Evolutionary conservation across 2,329 filamentous ascomycete genomes (phyloP), one percentile per base, ranked within the genome.

Genomic region (Fusarium sp.): DNA sequence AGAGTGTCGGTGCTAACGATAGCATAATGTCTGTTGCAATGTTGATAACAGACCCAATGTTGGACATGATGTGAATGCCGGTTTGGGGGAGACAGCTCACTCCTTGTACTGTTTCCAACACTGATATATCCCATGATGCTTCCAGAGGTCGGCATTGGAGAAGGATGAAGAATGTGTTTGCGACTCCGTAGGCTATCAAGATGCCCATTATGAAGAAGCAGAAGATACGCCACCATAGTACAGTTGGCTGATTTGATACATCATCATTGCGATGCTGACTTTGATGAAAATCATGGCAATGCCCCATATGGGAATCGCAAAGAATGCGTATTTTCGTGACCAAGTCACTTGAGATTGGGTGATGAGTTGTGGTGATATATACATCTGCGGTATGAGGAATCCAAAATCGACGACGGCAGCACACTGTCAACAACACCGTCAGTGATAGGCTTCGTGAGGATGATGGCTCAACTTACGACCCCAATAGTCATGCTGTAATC

Each of bases 241-340:
- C 42, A 0, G 57, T 65, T 1, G 67, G 59, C 26, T 70, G 67
- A 70, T 70, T 8, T 65, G 33, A 7, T 48, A 47, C 59, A 70
- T 70, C 67, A 60, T 70, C 67, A 70, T 70, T 16, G 65, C 65
- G 10, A 70, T 70, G 53, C 59, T 65, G 22, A 58, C 20, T 33
- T 70, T 65, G 24, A 70, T 70, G 28, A 70, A 70, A 53, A 65
- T 70, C 65, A 70, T 70, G 1, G 65, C 59, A 18, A 70, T 65
- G 0, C 67, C 67, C 67, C 59, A 70, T 2, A 70, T 41, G 3
- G 65, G 48, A 10, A 68, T 68, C 0, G 63, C 55, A 12, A 68
- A 31, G 1, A 68, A 68, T 7, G 33, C 31, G 22, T 68, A 68
- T 50, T 68, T 55, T 20, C 47, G 47, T n/a, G 65, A 22, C 55